Evolutionary conservation across 2,329 filamentous ascomycete species (phyloP), one percentile per base, ranked within the genome.

Genomic region (Apiospora phragmitis): DNA sequence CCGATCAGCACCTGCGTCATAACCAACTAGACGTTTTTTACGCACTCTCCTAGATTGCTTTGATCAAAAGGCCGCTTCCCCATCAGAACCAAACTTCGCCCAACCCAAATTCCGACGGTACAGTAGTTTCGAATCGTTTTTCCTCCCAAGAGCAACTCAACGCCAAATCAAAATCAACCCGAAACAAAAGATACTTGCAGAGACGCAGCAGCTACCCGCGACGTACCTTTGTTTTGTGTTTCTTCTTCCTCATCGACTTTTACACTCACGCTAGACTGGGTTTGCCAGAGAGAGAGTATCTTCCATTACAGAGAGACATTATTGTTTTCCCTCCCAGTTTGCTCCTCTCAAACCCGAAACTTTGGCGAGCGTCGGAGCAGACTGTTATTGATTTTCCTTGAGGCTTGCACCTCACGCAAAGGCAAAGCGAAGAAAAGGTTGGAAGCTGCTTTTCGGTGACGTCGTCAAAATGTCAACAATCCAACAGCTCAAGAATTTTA

Each of bases 401-500:
- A 67, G 65, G 65, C 65, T 67, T 67, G 65, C 65, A 67, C 65
- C 24, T 32, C 29, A 41, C 26, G n/a, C 26, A 67, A 62, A 47
- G 41, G 42, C 65, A 67, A 67, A 67, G 65, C 41, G 35, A 69
- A 66, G 51, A 62, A 65, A 42, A 67, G 49, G 68, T 67, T 71
- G 65, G 32, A 67, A n/a, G 42, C 55, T 3, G 65, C 26, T 35
- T 18, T 21, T 67, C 38, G 68, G 76, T 78, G 75, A 78, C 77
- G 72, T 77, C 71, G 71, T 72, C 45, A 70, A 74, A 81, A 75
- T 91, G 89, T 90, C 89, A 78, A 90, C 89, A 75, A 97, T 98
- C 85, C 95, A 98, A 85, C 96, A 96, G 81, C 90, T 98, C 78
- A 98, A 98, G 85, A 98, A 98, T 84, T 97, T 98, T 84, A 96